Evolutionary conservation across 805 yeast genomes (phyloP).

Genomic region (Starmerella apicola): DNA sequence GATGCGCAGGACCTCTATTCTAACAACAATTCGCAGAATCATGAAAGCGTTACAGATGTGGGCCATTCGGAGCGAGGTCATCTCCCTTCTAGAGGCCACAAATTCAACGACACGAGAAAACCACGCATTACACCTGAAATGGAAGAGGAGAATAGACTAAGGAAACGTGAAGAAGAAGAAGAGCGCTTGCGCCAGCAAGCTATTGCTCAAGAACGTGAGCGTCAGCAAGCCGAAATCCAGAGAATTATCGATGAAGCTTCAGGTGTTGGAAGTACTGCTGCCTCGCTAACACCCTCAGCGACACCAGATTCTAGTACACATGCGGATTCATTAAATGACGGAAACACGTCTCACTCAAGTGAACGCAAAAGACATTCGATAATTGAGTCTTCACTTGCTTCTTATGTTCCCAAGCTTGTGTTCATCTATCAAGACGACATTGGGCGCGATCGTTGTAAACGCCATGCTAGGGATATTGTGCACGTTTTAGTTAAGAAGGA

Average conservation of each 20-base stretch:
- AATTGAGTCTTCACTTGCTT: constrained; percentile 40
- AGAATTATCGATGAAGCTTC: constrained; percentile 21
- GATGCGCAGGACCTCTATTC: background rate
- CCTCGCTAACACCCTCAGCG: constrained; percentile 3
- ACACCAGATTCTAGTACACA: constrained; percentile 2
- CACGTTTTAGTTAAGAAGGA: constrained; percentile 56
- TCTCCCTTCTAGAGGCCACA: constrained; percentile 34
- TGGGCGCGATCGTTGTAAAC: constrained; percentile 61
- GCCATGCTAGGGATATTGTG: constrained; percentile 69
- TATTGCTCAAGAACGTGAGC: constrained; percentile 16
- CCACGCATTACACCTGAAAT: constrained; percentile 32
- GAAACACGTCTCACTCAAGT: background rate
- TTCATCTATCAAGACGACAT: constrained; percentile 52
- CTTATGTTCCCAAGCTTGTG: constrained; percentile 65
- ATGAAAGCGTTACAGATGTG: background rate
- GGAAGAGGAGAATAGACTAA: constrained; percentile 14
- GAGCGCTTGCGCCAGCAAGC: constrained; percentile 10
- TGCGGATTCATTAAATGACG: constrained; percentile 18
- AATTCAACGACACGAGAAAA: constrained; percentile 34
- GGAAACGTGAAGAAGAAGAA: constrained; percentile 14
- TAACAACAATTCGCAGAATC: background rate
- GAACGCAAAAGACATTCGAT: background rate
- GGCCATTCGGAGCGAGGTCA: constrained; percentile 33
- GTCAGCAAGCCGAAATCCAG: constrained; percentile 28
- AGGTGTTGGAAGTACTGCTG: constrained; percentile 2